phyloP scores from a whole-genome alignment of 2,329 filamentous ascomycete genomes.

The Trichoderma pleuroti region DNA sequence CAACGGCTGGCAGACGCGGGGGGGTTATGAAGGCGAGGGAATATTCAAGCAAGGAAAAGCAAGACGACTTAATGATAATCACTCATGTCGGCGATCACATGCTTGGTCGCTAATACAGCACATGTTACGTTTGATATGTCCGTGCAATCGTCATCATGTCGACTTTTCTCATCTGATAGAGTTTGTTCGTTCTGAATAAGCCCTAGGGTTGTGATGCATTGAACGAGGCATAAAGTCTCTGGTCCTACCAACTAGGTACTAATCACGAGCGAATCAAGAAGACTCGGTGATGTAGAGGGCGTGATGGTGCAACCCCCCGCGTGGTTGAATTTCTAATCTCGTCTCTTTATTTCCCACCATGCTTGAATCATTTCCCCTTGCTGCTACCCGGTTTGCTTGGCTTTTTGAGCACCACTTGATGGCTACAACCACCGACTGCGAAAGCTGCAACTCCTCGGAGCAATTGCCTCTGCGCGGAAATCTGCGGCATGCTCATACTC shows the following conservation, averaged over 20 bases:
- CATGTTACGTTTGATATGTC: neutral
- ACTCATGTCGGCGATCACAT: conserved; percentile 1
- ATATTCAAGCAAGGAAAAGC: neutral
- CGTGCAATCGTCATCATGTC: neutral
- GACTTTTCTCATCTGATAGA: neutral
- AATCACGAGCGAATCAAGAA: neutral
- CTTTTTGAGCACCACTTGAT: neutral
- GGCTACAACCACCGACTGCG: neutral
- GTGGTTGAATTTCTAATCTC: neutral
- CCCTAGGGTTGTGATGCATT: neutral
- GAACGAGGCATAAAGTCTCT: neutral
- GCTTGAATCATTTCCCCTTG: neutral
- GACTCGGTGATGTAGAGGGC: neutral
- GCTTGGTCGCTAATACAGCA: conserved; percentile 2
- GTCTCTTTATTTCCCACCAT: neutral
- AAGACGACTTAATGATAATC: conserved; percentile 18
- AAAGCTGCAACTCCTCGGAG: neutral
- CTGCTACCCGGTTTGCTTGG: neutral
- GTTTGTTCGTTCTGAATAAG: neutral
- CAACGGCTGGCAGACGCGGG: neutral
- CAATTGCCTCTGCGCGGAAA: neutral
- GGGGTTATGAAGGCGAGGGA: neutral
- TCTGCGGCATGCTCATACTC: neutral
- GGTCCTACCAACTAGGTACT: neutral
- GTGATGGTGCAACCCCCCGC: neutral